Evolutionary conservation across 345 rosid genomes (phyloP), one percentile per base, ranked within the genome.

Genomic region (Acer negundo): DNA sequence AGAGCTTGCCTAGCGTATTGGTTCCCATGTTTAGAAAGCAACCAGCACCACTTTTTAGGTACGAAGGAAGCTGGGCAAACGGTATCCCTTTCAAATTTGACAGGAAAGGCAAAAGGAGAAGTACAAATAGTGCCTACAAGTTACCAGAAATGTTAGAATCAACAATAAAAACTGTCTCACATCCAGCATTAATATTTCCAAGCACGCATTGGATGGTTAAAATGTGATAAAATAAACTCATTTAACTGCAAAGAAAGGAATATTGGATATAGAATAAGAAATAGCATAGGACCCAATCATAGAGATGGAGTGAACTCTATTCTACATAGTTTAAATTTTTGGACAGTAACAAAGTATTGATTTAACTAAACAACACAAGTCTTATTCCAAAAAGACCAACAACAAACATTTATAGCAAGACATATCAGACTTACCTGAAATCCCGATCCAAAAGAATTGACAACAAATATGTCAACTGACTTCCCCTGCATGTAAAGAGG

Each of bases 401-500:
- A 26, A 28, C n/a, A 70, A 71, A 70, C 20, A 49, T 38, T 65
- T 59, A 26, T 49, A 20, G 47, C 3, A 75, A 77, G 62, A 24
- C 74, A 80, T 42, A 26, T 61, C 64, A 77, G 40, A 65, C 62
- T 74, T 86, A 91, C 97, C 94, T 94, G 97, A 89, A 91, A 94
- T 72, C 97, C 98, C 77, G 98, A 94, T 81, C 98, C 97, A 76
- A 91, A 91, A 68, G 97, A 93, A 80, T 94, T 93, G 75, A 94
- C 97, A 51, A 91, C 98, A 82, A 94, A 93, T 82, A 94, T 85
- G 88, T 94, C 98, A 77, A 94, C 88, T 28, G 98, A 93, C 80
- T 90, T 93, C 55, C 93, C 96, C 98, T 91, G 85, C 84, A 89
- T 26, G 55, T 58, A 72, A 70, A 67, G 68, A 63, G 67, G 63